Evolutionary conservation across 306 rosid genomes (phyloP).

Genomic region (Quercus suber): DNA sequence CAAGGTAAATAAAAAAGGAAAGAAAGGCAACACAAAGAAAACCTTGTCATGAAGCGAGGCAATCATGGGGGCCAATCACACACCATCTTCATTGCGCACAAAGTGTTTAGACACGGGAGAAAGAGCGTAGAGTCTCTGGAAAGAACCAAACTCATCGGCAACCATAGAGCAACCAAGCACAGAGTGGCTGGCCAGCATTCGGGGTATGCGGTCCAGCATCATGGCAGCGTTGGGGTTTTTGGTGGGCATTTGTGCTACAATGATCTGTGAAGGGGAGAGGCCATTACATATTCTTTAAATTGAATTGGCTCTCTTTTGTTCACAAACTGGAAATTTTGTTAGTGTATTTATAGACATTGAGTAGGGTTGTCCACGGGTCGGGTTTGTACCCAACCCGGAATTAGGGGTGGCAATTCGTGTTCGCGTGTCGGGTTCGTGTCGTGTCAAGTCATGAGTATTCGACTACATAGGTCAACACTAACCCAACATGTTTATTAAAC

Average conservation of each 20-base stretch:
- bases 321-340: no score
- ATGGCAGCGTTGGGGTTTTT: neutral
- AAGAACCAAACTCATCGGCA: neutral
- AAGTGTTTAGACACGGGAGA: slow-evolving; percentile 10
- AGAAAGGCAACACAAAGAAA: neutral
- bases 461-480: no score
- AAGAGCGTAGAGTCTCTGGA: slow-evolving; percentile 30
- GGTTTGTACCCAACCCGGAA: no score
- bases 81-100: slow-evolving; percentile 27
- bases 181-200: slow-evolving; percentile 14
- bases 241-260: neutral
- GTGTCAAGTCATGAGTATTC: no score
- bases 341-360: no score
- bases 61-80: slow-evolving; percentile 17
- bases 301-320: no score
- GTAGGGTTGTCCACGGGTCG: no score
- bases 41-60: slow-evolving; percentile 22
- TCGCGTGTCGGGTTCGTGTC: no score
- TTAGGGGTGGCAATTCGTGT: no score
- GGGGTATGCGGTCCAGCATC: neutral
- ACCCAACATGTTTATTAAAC: no score
- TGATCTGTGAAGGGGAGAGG: neutral
- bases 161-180: slow-evolving; percentile 27
- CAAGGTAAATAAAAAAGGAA: neutral
- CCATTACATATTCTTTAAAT: no score